Conservation (phyloP, 148 eudicot genomes). For the Rhododendron ovatum region DNA sequence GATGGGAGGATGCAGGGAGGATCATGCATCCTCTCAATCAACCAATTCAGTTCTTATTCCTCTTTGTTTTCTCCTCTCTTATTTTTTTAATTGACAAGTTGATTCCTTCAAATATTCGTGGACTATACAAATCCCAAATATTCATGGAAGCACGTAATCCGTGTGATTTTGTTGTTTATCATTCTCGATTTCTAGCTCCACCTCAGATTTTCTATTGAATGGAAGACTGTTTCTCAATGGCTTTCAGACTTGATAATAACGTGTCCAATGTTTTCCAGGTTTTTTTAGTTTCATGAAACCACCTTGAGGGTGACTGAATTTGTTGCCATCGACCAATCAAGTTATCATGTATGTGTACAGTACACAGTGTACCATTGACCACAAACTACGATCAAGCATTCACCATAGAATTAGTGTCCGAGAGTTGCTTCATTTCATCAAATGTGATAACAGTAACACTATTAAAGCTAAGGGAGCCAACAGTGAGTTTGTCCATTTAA, state of each 20-base stretch:
- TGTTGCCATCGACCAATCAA: neutral
- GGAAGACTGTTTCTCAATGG: neutral
- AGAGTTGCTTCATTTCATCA: no score
- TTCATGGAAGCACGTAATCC: neutral
- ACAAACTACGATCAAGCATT: neutral
- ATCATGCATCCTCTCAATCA: neutral
- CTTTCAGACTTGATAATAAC: neutral
- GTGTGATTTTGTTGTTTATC: neutral
- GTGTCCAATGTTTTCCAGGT: neutral
- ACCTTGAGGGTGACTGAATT: neutral
- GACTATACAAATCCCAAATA: neutral
- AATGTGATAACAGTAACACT: neutral
- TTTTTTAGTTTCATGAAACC: neutral
- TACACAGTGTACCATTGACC: no score
- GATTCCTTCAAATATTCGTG: neutral
- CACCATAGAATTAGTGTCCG: neutral
- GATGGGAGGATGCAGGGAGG: neutral
- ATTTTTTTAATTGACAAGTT: no score
- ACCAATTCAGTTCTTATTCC: neutral
- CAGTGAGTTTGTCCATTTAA: neutral
- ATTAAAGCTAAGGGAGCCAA: neutral
- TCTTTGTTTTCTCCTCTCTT: neutral
- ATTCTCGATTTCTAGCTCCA: neutral
- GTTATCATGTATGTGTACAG: neutral
- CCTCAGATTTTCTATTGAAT: neutral